Base-by-base conservation (phyloP, 2,329 filamentous ascomycete species). In the Fusarium xylarioides region DNA sequence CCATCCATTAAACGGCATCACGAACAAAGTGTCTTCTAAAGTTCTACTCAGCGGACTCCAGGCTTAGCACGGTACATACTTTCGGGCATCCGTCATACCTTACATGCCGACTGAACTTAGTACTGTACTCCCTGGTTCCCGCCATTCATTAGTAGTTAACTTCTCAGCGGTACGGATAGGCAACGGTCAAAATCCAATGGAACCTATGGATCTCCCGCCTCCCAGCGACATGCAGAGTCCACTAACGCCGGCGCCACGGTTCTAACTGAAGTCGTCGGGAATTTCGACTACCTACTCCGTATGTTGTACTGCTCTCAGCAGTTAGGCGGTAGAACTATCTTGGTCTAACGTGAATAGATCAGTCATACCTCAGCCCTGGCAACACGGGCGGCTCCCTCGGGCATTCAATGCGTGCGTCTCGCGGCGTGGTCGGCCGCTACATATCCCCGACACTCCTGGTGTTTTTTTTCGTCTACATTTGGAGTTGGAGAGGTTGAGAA, bases 311-410 rank as follows among this genome's bases (percentile, higher is more conserved):
- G 58, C 46, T 50, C 43, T 42, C 70, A 67, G 58, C 35, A 44
- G 26, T 9, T 40, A 42, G 50, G 23, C 35, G 19, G 50, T n/a
- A 34, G 54, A 59, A 58, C 42, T 55, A 47, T 49, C 46, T 38
- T 54, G n/a, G 28, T 44, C 34, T n/a, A 59, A 52, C 28, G 28
- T 68, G 26, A 49, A 53, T 46, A 67, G n/a, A 47, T 46, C 35
- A 42, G 63, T 37, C 44, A 52, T 64, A 64, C 50, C 34, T 68
- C 70, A 73, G 67, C 70, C 70, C 54, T 74, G 73, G 66, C 53
- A 63, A 69, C 50, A 74, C 57, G 60, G 66, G 70, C 60, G 63
- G 56, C 44, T 50, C 58, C 42, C 57, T 74, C 70, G 73, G 73
- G 53, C 70, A 26, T 65, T 42, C 42, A 19, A 60, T 70, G 49